Percentiles rank a stretch among this genome's conserved stretches.
Conservation (phyloP, 768 basidiomycete species). For the Russula abietina region DNA sequence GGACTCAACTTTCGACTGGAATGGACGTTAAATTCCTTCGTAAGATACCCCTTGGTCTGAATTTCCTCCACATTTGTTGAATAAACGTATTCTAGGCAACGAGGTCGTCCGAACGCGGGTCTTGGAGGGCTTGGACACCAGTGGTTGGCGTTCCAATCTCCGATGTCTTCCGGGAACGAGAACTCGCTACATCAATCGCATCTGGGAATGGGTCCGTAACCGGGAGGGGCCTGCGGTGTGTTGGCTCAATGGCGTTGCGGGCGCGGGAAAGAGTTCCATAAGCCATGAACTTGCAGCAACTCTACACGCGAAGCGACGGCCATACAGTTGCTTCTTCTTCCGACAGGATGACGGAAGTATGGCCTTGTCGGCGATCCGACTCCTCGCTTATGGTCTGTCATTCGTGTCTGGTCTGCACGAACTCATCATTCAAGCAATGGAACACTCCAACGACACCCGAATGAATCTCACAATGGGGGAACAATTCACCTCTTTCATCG, state of each 20-base stretch:
- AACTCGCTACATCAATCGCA: slow-evolving; percentile 15
- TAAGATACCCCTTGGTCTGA: neutral
- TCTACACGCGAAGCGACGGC: slow-evolving; percentile 14
- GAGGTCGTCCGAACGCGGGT: slow-evolving; percentile 13
- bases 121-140: slow-evolving; percentile 10
- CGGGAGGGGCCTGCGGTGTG: slow-evolving; percentile 14
- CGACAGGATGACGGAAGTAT: slow-evolving; percentile 14
- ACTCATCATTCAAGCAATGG: slow-evolving; percentile 9
- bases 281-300: slow-evolving; percentile 22
- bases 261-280: slow-evolving; percentile 25
- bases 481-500: slow-evolving; percentile 22
- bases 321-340: slow-evolving; percentile 26
- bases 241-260: slow-evolving; percentile 25
- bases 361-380: slow-evolving; percentile 14
- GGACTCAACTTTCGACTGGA: slow-evolving; percentile 16
- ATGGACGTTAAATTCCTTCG: slow-evolving; percentile 16
- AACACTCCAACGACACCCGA: slow-evolving; percentile 6
- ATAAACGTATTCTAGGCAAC: slow-evolving; percentile 6
- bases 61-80: too few species aligned
- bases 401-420: slow-evolving; percentile 19
- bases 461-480: slow-evolving; percentile 15
- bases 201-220: slow-evolving; percentile 16
- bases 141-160: slow-evolving; percentile 15
- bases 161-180: slow-evolving; percentile 21
- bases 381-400: slow-evolving; percentile 23